These are phyloP conservation scores for Colletotrichum musicola DNA, from an alignment of 2,329 filamentous ascomycete genomes.

Conservation along the genomic window DNA sequence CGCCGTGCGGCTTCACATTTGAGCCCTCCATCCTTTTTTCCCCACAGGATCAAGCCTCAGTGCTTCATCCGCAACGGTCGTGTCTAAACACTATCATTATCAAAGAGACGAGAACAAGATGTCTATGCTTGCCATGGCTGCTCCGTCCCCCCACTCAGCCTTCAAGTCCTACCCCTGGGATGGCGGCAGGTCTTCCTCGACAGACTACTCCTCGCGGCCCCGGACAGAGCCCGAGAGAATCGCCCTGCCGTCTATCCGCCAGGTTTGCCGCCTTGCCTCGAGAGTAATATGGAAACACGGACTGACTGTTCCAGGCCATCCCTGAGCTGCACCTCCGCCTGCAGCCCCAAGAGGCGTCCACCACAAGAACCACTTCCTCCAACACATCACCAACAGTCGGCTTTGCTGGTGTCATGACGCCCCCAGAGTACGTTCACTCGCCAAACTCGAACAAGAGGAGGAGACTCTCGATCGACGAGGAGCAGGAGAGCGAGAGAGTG, in stretches of 20 bases:
- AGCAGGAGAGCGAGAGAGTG: conserved; percentile 53
- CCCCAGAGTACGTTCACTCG: conserved; percentile 64
- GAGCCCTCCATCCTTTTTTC: conserved; percentile 40
- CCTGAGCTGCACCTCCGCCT: conserved; percentile 58
- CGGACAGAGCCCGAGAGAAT: conserved; percentile 55
- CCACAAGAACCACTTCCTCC: conserved; percentile 48
- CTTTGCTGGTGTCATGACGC: conserved; percentile 48
- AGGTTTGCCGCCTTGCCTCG: conserved; percentile 54
- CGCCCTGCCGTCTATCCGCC: conserved; percentile 65
- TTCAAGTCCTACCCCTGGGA: conserved; percentile 59
- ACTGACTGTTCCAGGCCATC: conserved; percentile 52
- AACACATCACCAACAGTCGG: conserved; percentile 51
- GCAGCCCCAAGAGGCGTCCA: conserved; percentile 48
- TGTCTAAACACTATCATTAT: conserved; percentile 41
- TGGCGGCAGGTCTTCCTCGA: conserved; percentile 46
- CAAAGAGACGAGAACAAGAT: conserved; percentile 53
- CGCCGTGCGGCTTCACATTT: conserved; percentile 42
- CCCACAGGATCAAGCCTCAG: conserved; percentile 56
- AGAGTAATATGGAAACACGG: conserved; percentile 14
- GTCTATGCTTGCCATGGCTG: conserved; percentile 63
- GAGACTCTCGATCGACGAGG: conserved; percentile 57
- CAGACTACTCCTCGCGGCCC: conserved; percentile 50
- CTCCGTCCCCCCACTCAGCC: conserved; percentile 54
- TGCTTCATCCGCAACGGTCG: conserved; percentile 31
- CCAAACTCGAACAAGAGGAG: conserved; percentile 62